Evolutionary conservation across 257 asterid species (phyloP).

Genomic region (Lycium barbarum): DNA sequence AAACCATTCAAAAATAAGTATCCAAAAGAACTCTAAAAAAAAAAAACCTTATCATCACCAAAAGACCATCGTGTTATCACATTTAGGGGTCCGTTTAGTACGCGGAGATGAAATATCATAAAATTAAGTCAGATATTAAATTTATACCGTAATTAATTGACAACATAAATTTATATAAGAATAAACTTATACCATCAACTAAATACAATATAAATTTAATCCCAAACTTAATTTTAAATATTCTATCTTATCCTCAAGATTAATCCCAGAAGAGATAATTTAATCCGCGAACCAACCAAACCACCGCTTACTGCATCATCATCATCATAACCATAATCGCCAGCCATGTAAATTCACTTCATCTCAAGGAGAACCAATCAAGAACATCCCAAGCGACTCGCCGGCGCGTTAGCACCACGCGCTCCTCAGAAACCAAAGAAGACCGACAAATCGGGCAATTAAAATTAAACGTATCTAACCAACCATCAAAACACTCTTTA

Average conservation of each 20-base stretch:
- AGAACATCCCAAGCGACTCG: conserved; percentile 53
- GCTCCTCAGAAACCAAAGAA: conserved; percentile 52
- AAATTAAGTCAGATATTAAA: too few species aligned
- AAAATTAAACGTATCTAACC: conserved; percentile 81
- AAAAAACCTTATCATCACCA: neutral
- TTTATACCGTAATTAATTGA: too few species aligned
- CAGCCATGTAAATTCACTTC: conserved; percentile 31
- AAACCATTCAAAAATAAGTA: neutral
- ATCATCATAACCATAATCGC: conserved; percentile 30
- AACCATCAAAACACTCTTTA: conserved; percentile 76
- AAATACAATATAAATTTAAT: too few species aligned
- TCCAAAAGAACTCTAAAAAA: too few species aligned
- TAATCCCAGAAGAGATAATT: too few species aligned
- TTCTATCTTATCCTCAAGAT: too few species aligned
- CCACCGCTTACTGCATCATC: neutral
- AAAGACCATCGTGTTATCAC: neutral
- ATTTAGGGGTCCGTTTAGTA: too few species aligned
- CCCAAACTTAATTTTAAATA: too few species aligned
- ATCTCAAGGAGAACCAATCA: conserved; percentile 49
- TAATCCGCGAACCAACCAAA: too few species aligned
- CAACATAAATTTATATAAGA: too few species aligned
- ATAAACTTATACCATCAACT: too few species aligned
- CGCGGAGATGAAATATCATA: too few species aligned
- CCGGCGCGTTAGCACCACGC: conserved; percentile 45
- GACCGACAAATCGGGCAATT: conserved; percentile 81